Evolutionary conservation across 306 rosid species (phyloP).

Genomic region (Casuarina equisetifolia): DNA sequence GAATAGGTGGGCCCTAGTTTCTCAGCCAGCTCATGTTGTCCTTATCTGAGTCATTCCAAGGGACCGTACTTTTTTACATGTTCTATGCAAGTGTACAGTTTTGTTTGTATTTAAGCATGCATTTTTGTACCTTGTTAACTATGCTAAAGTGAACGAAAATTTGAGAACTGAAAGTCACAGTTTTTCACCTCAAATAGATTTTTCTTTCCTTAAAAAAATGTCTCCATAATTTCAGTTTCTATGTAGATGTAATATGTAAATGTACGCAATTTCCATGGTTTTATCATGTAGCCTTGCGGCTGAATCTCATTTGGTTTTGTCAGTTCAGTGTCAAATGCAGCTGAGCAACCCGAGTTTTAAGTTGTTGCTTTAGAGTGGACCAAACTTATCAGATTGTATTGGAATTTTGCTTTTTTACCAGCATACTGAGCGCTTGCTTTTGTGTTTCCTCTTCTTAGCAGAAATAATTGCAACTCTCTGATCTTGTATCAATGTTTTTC

Average conservation of each 20-base stretch:
- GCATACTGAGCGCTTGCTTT: slow-evolving; percentile 7
- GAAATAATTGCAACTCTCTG: slow-evolving; percentile 29
- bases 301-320: not conserved
- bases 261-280: too few relatives aligned
- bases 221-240: not conserved
- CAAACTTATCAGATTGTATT: slow-evolving; percentile 21
- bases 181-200: not conserved
- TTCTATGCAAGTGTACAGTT: not conserved
- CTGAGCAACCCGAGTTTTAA: slow-evolving; percentile 8
- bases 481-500: slow-evolving; percentile 37
- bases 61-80: not conserved
- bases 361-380: slow-evolving; percentile 16
- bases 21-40: not conserved
- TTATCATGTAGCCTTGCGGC: not conserved
- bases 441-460: slow-evolving; percentile 16
- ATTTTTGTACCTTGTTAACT: not conserved
- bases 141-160: slow-evolving; percentile 1
- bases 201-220: not conserved
- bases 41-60: not conserved
- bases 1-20: not conserved
- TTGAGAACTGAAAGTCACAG: not conserved
- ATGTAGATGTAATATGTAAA: too few relatives aligned
- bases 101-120: not conserved
- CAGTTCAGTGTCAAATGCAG: not conserved
- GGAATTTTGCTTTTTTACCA: not conserved